Conservation (phyloP, 2,329 filamentous ascomycete species). For the Neonectria hederae region DNA sequence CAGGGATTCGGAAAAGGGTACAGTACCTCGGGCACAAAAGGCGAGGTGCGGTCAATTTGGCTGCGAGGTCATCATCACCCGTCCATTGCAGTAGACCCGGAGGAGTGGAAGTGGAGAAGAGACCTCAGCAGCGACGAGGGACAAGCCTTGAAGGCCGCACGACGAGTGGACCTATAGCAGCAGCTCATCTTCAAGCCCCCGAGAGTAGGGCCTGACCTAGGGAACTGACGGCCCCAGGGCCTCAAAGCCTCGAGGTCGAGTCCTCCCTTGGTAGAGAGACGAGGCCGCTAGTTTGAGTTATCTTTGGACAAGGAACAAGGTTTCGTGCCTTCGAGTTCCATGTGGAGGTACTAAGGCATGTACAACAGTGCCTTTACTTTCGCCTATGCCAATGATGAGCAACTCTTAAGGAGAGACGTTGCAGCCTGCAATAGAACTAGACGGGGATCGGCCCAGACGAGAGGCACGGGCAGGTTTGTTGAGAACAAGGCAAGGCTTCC, state of each 20-base stretch:
- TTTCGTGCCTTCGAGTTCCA: not conserved
- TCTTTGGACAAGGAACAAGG: not conserved
- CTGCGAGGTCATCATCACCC: constrained; percentile 18
- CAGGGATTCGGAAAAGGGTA: not conserved
- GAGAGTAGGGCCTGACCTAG: not conserved
- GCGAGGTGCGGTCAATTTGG: not conserved
- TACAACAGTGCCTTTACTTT: not conserved
- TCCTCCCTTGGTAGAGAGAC: too few relatives aligned
- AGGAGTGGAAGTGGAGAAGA: constrained; percentile 23
- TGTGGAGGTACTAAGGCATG: not conserved
- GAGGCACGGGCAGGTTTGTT: not conserved
- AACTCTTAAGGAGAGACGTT: not conserved
- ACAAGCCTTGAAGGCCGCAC: constrained; percentile 12
- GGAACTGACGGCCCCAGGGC: not conserved
- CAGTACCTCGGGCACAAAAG: not conserved
- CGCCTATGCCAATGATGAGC: not conserved
- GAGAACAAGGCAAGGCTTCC: not conserved
- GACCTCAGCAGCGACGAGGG: not conserved
- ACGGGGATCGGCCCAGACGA: not conserved
- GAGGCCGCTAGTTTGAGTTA: too few relatives aligned
- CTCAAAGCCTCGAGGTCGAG: not conserved
- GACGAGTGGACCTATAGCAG: not conserved
- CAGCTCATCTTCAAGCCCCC: not conserved
- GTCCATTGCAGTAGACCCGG: constrained; percentile 4
- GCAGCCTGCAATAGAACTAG: not conserved